Evolutionary conservation across 305 asterid genomes (phyloP).

Genomic region (Fraxinus sp.): DNA sequence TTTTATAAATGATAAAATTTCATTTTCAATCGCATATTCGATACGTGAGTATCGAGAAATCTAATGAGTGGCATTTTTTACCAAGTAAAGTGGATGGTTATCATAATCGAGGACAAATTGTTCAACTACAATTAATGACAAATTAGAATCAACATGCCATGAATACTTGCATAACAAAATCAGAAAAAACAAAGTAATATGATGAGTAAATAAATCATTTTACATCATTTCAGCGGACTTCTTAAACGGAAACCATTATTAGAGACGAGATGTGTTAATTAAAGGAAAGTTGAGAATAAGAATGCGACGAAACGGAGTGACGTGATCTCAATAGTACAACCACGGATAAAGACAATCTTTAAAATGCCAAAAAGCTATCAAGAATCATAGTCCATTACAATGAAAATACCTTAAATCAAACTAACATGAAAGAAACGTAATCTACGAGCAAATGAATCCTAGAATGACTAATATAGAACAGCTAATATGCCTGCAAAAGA

Average conservation of each 20-base stretch:
- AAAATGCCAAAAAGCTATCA: background rate
- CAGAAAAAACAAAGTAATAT: background rate
- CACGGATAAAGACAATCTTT: background rate
- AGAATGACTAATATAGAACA: slow-evolving; percentile 21
- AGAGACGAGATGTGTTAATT: background rate
- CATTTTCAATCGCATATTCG: background rate
- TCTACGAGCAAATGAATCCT: background rate
- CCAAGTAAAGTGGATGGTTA: background rate
- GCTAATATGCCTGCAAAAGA: slow-evolving; percentile 29
- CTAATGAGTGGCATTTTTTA: background rate
- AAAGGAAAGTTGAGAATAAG: background rate
- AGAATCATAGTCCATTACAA: background rate
- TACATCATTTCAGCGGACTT: background rate
- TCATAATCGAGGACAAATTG: background rate
- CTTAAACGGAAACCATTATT: background rate
- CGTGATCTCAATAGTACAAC: background rate
- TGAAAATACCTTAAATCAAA: background rate
- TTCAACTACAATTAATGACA: too few relatives aligned
- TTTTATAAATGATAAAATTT: background rate
- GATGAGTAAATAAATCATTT: background rate
- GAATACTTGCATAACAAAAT: background rate
- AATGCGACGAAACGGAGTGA: background rate
- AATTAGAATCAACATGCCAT: background rate
- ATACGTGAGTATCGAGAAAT: too few relatives aligned
- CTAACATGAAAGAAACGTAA: background rate